Base-by-base conservation (phyloP, 2,329 filamentous ascomycete genomes). In the Talaromyces sp. region DNA sequence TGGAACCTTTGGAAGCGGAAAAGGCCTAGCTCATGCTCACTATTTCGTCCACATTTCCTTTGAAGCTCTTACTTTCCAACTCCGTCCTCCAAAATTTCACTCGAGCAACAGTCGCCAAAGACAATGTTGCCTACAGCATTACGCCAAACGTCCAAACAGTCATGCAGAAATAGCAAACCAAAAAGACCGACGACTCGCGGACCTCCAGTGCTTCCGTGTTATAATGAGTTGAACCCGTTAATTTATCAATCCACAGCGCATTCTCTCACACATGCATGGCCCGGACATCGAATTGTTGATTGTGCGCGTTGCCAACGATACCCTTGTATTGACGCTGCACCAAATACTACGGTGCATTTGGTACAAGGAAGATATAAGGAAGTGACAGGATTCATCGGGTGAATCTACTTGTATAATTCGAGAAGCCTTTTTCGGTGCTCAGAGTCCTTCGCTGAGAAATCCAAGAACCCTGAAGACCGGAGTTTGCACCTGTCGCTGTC, bases 211-310 rank as follows among this genome's bases (percentile, higher is more conserved):
- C 52, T 58, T 29, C 58, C 63, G 11, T 57, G 54, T 44, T 65
- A 64, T 33, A 62, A 53, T 32, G 48, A 59, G 9, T n/a, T 32
- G 22, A 65, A 65, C 40, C 63, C 63, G n/a, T 52, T 60, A 11
- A 60, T 65, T 16, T 52, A 47, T 20, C 49, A 55, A 11, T 53
- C 55, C 6, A 52, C 60, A 7, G 51, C 56, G 6, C 63, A 65
- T 20, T 64, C 63, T 1, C 61, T 65, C 40, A 64, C 61, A 24
- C 63, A 65, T 36, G 53, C 53, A 16, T 60, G 56, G 48, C 60
- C 58, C 7, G 55, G 50, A 14, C 58, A 64, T 49, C 46, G 44
- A 17, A 22, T 49, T 1, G 52, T 52, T 9, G 48, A 61, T 35
- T 64, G 63, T 41, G 41, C 54, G 16, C 51, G 63, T 29, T 64